Evolutionary conservation across 805 yeast species (phyloP).

Genomic region (Ogataea dorogensis): DNA sequence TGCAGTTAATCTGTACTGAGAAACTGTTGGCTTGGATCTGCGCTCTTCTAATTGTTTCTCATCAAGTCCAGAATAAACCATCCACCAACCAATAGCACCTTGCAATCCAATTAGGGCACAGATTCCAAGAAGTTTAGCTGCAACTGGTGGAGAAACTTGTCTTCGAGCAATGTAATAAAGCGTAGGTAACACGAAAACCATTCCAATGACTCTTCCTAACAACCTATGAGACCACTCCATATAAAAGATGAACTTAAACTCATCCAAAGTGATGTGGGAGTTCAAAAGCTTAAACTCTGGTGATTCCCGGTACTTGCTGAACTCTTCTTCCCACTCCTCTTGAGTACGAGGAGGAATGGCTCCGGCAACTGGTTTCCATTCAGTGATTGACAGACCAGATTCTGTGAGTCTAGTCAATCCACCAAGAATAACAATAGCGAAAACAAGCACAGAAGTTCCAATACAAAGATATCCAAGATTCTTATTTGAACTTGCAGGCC

Average conservation of each 20-base stretch:
- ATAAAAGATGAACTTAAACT: slow-evolving; percentile 88
- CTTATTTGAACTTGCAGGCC: slow-evolving; percentile 49
- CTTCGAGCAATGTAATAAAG: slow-evolving; percentile 69
- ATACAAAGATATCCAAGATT: slow-evolving; percentile 84
- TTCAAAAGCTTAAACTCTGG: slow-evolving; percentile 92
- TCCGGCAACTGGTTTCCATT: slow-evolving; percentile 98
- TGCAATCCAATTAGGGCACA: slow-evolving; percentile 83
- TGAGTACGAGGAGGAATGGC: slow-evolving; percentile 82
- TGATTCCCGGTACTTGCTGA: slow-evolving; percentile 72
- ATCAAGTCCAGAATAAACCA: slow-evolving; percentile 95
- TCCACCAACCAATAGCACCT: slow-evolving; percentile 99
- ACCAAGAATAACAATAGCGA: slow-evolving; percentile 94
- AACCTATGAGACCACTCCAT: slow-evolving; percentile 98
- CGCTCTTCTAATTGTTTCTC: slow-evolving; percentile 73
- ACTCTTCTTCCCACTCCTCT: slow-evolving; percentile 83
- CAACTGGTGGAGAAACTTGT: slow-evolving; percentile 64
- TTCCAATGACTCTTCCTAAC: slow-evolving; percentile 89
- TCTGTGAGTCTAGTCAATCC: slow-evolving; percentile 95
- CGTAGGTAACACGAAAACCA: slow-evolving; percentile 80
- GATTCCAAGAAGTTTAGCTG: slow-evolving; percentile 66
- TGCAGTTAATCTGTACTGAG: slow-evolving; percentile 90
- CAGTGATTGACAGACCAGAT: slow-evolving; percentile 93
- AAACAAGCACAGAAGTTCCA: slow-evolving; percentile 83
- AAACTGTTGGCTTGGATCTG: slow-evolving; percentile 93
- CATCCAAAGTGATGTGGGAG: slow-evolving; percentile 85